phyloP scores from a whole-genome alignment of 1,284 basidiomycete species.

The Ganoderma resinaceum region DNA sequence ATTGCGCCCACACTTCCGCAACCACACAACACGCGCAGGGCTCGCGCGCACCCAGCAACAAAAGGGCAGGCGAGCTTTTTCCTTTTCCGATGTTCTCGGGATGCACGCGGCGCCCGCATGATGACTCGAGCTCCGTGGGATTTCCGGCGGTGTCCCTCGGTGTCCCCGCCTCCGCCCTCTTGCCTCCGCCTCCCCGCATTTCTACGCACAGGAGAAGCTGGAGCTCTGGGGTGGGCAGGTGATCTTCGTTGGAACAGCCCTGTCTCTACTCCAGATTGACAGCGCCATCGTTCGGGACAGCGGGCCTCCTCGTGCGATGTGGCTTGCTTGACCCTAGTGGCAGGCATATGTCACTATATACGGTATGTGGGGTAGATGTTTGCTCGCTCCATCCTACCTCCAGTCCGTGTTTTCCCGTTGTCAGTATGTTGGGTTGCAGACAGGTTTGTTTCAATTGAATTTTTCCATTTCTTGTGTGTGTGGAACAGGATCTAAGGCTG shows the following conservation, averaged over 20 bases:
- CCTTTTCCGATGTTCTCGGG: constrained; percentile 18
- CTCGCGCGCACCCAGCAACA: neutral
- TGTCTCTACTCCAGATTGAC: neutral
- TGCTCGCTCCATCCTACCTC: neutral
- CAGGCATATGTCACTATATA: neutral
- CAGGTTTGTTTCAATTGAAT: neutral
- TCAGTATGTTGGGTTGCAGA: neutral
- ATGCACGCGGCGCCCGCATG: constrained; percentile 8
- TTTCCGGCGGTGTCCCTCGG: constrained; percentile 3
- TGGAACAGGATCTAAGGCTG: too few relatives aligned
- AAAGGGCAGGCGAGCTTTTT: neutral
- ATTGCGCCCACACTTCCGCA: neutral
- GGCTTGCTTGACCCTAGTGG: neutral
- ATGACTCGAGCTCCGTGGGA: constrained; percentile 13
- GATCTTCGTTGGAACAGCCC: neutral
- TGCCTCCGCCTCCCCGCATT: neutral
- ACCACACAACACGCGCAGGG: neutral
- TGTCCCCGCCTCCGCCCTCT: neutral
- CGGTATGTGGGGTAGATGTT: neutral
- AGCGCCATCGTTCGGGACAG: neutral
- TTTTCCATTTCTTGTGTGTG: too few relatives aligned
- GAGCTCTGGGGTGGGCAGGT: neutral
- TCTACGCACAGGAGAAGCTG: neutral
- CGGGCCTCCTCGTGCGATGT: neutral
- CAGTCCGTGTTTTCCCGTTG: neutral